These are phyloP conservation scores for Metrosideros polymorpha DNA, from an alignment of 441 rosid species.

Conservation along the genomic window DNA sequence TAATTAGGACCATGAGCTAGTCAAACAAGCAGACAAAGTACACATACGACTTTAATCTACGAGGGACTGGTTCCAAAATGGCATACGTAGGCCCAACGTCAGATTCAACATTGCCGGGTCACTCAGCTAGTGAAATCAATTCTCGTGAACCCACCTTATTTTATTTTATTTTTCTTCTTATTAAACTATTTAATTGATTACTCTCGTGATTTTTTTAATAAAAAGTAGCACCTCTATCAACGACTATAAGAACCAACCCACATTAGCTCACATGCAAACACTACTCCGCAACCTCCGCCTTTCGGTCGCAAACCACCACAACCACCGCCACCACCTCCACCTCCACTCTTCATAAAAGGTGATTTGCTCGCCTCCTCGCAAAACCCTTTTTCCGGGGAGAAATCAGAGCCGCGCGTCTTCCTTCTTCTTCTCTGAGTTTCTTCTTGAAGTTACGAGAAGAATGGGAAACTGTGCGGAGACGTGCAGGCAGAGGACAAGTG, in stretches of 20 bases:
- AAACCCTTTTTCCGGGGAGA: not conserved
- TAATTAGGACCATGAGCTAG: not conserved
- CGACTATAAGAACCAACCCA: not conserved
- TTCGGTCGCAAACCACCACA: not conserved
- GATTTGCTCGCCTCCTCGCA: not conserved
- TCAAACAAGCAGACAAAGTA: not conserved
- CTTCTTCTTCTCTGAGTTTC: not conserved
- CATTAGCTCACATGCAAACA: not conserved
- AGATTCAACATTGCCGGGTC: not conserved
- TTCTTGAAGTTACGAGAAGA: not conserved
- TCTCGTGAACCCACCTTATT: not conserved
- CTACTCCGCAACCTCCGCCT: not conserved
- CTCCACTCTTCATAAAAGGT: not conserved
- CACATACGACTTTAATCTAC: not conserved
- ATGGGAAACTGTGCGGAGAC: slow-evolving; percentile 66
- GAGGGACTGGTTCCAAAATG: not conserved
- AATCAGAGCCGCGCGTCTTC: not conserved
- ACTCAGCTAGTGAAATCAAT: not conserved
- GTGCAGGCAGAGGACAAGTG: slow-evolving; percentile 7
- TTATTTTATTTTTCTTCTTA: not conserved
- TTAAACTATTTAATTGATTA: not conserved
- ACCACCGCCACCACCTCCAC: not conserved
- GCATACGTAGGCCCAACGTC: not conserved
- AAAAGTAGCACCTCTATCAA: not conserved
- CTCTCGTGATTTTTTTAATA: not conserved